A percentile compares a stretch with the other conserved stretches of the same genome.
phyloP scores from a whole-genome alignment of 371 early-diverging fungal species.

The Cladochytrium tenue region DNA sequence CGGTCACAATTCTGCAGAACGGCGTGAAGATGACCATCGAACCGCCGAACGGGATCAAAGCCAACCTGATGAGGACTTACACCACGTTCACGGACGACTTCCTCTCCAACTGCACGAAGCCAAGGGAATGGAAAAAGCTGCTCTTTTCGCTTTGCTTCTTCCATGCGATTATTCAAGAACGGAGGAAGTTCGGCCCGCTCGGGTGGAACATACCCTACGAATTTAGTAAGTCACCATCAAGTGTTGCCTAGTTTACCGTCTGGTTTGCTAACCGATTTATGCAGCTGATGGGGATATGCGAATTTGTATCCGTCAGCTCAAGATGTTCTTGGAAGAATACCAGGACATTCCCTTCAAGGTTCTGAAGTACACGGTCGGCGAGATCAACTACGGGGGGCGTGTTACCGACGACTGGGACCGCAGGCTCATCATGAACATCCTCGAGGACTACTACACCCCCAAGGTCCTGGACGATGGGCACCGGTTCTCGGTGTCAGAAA shows the following conservation, averaged over 20 bases:
- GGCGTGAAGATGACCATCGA: slow-evolving; percentile 62
- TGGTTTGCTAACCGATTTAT: not conserved
- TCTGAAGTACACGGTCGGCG: slow-evolving; percentile 57
- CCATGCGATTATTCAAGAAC: slow-evolving; percentile 62
- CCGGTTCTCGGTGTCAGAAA: slow-evolving; percentile 42
- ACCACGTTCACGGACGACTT: slow-evolving; percentile 57
- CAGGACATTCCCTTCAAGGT: slow-evolving; percentile 58
- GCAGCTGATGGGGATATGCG: slow-evolving; percentile 49
- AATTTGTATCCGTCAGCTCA: slow-evolving; percentile 57
- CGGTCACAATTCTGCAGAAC: slow-evolving; percentile 59
- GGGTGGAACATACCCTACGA: slow-evolving; percentile 67
- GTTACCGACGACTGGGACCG: slow-evolving; percentile 66
- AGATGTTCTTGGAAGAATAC: slow-evolving; percentile 63
- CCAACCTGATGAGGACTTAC: slow-evolving; percentile 58
- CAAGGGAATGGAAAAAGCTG: slow-evolving; percentile 53
- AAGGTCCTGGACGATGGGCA: slow-evolving; percentile 49
- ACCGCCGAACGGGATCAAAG: slow-evolving; percentile 63
- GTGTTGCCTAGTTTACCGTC: not conserved
- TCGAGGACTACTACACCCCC: slow-evolving; percentile 54
- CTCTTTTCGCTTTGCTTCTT: slow-evolving; percentile 56
- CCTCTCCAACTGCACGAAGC: slow-evolving; percentile 44
- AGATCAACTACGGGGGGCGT: slow-evolving; percentile 64
- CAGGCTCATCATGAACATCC: slow-evolving; percentile 55
- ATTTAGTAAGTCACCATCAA: slow-evolving; percentile 26
- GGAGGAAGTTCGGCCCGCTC: slow-evolving; percentile 60